Evolutionary conservation across 2,329 filamentous ascomycete species (phyloP).

Genomic region (Colletotrichum musae): DNA sequence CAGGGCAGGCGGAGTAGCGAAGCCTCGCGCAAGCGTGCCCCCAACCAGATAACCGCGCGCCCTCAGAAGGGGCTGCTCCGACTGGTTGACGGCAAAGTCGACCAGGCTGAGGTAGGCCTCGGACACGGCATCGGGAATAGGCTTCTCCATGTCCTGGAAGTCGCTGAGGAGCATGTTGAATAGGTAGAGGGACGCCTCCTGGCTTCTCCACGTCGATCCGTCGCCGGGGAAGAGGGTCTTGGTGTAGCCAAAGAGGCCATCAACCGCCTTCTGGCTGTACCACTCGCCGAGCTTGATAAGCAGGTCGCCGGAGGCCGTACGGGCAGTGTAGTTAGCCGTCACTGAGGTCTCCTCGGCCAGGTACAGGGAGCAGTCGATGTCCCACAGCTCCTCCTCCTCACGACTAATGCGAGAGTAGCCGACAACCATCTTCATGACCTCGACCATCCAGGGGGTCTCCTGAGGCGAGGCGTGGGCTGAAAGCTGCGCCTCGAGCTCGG

Average conservation of each 20-base stretch:
- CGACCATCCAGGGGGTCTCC: constrained; percentile 84
- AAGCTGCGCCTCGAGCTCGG: constrained; percentile 88
- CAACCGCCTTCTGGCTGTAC: constrained; percentile 82
- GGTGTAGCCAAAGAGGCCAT: constrained; percentile 84
- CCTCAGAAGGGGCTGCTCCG: constrained; percentile 82
- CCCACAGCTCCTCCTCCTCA: constrained; percentile 96
- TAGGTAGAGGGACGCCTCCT: constrained; percentile 87
- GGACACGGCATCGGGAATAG: constrained; percentile 78
- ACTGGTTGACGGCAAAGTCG: constrained; percentile 79
- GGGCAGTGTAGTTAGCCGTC: constrained; percentile 94
- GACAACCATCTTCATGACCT: constrained; percentile 88
- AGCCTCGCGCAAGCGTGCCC: constrained; percentile 81
- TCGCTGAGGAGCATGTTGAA: constrained; percentile 88
- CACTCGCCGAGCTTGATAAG: constrained; percentile 94
- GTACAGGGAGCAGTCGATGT: constrained; percentile 96
- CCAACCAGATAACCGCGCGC: constrained; percentile 91
- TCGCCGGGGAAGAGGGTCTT: constrained; percentile 77
- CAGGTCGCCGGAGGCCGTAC: constrained; percentile 92
- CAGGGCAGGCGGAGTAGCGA: constrained; percentile 73
- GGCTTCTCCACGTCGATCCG: constrained; percentile 69
- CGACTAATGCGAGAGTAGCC: constrained; percentile 90
- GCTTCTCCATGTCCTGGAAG: constrained; percentile 82
- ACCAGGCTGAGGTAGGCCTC: constrained; percentile 86
- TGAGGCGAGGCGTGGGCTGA: constrained; percentile 70
- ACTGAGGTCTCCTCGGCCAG: constrained; percentile 95